Percentiles rank a stretch among this genome's conserved stretches.
These are phyloP conservation scores for Blumeria hordei DNA, from an alignment of 2,329 filamentous ascomycete species.

Conservation along the genomic window DNA sequence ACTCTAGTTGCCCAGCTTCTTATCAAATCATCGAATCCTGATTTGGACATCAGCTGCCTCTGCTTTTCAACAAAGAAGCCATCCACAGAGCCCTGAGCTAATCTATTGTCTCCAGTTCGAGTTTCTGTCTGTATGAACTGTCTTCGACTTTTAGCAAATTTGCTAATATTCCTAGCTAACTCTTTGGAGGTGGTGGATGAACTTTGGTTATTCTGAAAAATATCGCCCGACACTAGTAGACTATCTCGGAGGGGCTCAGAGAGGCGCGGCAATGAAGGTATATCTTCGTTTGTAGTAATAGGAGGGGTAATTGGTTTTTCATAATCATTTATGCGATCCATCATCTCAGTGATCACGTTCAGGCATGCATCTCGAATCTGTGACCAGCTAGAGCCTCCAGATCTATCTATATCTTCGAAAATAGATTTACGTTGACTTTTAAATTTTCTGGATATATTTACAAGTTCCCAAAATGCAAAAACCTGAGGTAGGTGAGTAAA, in stretches of 20 bases:
- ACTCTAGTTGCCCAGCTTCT: constrained; percentile 23
- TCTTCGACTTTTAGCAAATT: constrained; percentile 12
- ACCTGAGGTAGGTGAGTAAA: constrained; percentile 21
- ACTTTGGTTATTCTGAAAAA: constrained; percentile 9
- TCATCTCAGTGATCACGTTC: constrained; percentile 41
- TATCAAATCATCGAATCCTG: constrained; percentile 24
- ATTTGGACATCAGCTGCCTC: constrained; percentile 25
- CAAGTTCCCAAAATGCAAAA: constrained; percentile 82
- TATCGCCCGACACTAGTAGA: constrained; percentile 8
- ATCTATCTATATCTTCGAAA: constrained; percentile 68
- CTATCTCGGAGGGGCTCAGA: constrained; percentile 10
- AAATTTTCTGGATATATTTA: constrained; percentile 52
- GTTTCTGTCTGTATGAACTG: constrained; percentile 8
- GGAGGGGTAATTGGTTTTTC: constrained; percentile 17
- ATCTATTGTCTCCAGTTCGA: constrained; percentile 18
- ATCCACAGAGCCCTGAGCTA: constrained; percentile 17
- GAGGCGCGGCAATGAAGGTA: constrained; percentile 9
- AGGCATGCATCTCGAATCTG: constrained; percentile 52
- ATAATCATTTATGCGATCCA: constrained; percentile 36
- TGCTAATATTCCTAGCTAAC: constrained; percentile 8
- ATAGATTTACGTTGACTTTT: constrained; percentile 51
- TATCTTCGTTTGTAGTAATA: constrained; percentile 2
- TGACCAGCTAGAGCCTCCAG: constrained; percentile 56
- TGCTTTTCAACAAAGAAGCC: constrained; percentile 21
- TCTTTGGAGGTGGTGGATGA: constrained; percentile 5